These are phyloP conservation scores for Penicillium janthinellum DNA, from an alignment of 2,329 filamentous ascomycete species.

Conservation along the genomic window DNA sequence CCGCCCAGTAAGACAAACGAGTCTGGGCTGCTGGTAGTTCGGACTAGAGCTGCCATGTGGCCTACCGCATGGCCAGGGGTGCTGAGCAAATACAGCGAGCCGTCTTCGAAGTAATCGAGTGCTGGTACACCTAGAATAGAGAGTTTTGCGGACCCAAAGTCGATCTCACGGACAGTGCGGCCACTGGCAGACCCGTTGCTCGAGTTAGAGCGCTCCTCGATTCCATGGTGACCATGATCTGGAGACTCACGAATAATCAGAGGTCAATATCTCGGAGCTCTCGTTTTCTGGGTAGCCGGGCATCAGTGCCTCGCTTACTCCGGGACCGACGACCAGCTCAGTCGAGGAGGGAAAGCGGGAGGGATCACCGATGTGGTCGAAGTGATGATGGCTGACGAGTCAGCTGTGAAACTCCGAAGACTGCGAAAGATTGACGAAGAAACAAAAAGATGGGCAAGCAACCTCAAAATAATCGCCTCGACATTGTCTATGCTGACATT, in stretches of 20 bases:
- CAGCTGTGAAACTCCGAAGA: not conserved
- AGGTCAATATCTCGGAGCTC: conserved; percentile 39
- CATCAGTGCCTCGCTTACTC: conserved; percentile 45
- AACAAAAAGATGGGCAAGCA: not conserved
- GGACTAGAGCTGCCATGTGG: conserved; percentile 50
- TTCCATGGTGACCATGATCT: conserved; percentile 19
- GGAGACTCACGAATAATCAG: conserved; percentile 42
- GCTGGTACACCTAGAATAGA: conserved; percentile 33
- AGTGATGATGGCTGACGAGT: not conserved
- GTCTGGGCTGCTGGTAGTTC: conserved; percentile 38
- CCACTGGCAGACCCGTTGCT: not conserved
- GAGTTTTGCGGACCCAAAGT: not conserved
- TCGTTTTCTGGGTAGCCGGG: conserved; percentile 51
- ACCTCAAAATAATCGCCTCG: not conserved
- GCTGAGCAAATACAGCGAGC: conserved; percentile 45
- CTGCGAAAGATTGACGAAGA: not conserved
- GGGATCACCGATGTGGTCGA: conserved; percentile 48
- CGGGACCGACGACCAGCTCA: conserved; percentile 51
- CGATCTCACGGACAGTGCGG: conserved; percentile 21
- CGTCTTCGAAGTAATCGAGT: conserved; percentile 47
- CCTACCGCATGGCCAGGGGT: conserved; percentile 48
- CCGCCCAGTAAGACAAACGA: conserved; percentile 55
- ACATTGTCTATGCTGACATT: not conserved
- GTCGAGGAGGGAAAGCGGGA: conserved; percentile 47
- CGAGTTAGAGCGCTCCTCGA: conserved; percentile 31